Base-by-base conservation (phyloP, 257 asterid species). In the Avicennia marina region DNA sequence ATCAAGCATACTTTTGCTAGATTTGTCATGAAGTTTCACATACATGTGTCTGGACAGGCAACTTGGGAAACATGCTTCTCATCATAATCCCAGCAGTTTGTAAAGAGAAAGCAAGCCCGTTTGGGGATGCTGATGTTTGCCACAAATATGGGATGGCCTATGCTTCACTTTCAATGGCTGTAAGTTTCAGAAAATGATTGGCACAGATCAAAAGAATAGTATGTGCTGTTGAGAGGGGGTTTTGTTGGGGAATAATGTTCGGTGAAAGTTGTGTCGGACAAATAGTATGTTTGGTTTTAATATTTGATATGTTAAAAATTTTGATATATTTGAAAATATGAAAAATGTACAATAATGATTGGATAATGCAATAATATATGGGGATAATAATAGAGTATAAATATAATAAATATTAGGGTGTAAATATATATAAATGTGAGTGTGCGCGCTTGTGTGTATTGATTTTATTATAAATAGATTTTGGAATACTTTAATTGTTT, bases 101-200 rank as follows among this genome's bases (percentile, higher is more conserved):
- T 67, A 87, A 79, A 68, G 98, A 90, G 78, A 74, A 50, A 60
- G 95, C 83, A 62, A 84, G 94, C 77, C 98, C 98, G 10, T 90
- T 90, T 32, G 98, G 98, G 32, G 77, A 77, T 60, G 81, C 89
- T 44, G 83, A 66, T 48, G 66, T 60, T 72, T 87, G 96, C 56
- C 72, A 76, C 49, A 62, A 70, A 5, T 64, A 67, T 46, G 96
- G 96, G 45, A 82, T 90, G 96, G 89, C 80, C 18, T 87, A 90
- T 61, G 94, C 90, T 67, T 82, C 98, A 1, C 94, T 90, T 47
- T 87, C 96, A 17, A 81, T 90, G 98, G 96, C 96, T 32, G 98
- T 87, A 81, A 50, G 95, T 76, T 44, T 31, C 44, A 45, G 6
- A 9, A 40, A 60, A 13, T 41, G 34, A 8, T 42, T 22, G 6